A percentile compares a stretch with the other conserved stretches of the same genome.
These are phyloP conservation scores for Russula emetica DNA, from an alignment of 768 basidiomycete species.

Conservation along the genomic window DNA sequence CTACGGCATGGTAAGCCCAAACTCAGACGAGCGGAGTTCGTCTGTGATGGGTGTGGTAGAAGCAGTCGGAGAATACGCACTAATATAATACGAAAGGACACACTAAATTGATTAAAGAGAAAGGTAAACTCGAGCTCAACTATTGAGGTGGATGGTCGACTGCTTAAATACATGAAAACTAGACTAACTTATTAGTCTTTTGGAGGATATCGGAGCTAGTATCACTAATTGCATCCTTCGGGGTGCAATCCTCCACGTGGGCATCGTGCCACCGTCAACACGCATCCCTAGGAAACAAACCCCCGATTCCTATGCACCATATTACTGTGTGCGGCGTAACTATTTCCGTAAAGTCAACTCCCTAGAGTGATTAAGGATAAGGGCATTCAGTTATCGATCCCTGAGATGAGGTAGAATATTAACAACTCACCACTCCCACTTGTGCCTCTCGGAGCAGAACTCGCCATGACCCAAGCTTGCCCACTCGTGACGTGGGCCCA, in stretches of 20 bases:
- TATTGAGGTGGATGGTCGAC: too few relatives aligned
- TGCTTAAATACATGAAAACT: too few relatives aligned
- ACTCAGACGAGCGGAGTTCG: too few relatives aligned
- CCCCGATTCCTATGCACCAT: not conserved
- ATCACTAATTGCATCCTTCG: not conserved
- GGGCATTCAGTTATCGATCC: not conserved
- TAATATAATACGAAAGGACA: too few relatives aligned
- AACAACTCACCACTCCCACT: not conserved
- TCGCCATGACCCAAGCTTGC: not conserved
- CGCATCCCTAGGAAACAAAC: not conserved
- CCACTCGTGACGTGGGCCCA: not conserved
- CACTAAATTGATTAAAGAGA: too few relatives aligned
- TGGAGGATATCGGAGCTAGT: too few relatives aligned
- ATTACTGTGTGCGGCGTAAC: not conserved
- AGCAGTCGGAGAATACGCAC: too few relatives aligned
- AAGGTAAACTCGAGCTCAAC: too few relatives aligned
- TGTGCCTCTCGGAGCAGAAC: constrained; percentile 7
- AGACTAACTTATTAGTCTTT: too few relatives aligned
- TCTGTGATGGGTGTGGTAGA: too few relatives aligned
- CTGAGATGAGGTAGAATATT: not conserved
- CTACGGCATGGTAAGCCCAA: too few relatives aligned
- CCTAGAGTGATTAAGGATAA: not conserved
- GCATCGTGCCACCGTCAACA: not conserved
- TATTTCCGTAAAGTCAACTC: not conserved
- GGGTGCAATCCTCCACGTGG: not conserved